These are phyloP conservation scores for Coix lacrymajobi DNA, from an alignment of 176 grass and related monocot species.

Conservation along the genomic window DNA sequence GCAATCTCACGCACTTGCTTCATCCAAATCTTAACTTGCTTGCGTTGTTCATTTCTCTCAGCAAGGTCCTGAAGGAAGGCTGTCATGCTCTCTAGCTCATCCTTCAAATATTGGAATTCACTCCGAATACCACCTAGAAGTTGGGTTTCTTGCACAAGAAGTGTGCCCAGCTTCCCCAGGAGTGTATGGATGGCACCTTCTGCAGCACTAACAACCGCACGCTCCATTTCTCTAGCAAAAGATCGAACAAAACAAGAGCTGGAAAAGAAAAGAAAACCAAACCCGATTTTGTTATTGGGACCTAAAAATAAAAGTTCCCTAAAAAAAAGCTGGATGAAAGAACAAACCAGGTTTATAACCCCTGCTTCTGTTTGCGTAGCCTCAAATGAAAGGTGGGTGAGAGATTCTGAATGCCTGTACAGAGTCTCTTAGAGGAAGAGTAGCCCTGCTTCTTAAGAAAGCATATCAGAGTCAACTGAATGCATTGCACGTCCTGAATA, in stretches of 20 bases:
- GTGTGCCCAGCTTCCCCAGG: constrained; percentile 10
- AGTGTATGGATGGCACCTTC: constrained; percentile 17
- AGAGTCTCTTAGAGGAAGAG: not conserved
- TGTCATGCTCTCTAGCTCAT: constrained; percentile 44
- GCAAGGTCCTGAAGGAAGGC: constrained; percentile 40
- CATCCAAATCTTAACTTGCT: constrained; percentile 38
- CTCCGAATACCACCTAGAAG: constrained; percentile 13
- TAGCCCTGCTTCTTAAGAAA: too few species aligned
- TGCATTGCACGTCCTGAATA: not conserved
- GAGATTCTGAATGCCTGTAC: not conserved
- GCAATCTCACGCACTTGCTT: constrained; percentile 37
- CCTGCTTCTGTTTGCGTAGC: not conserved
- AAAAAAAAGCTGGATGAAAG: not conserved
- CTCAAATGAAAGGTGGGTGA: not conserved
- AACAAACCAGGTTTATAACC: not conserved
- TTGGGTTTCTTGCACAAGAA: constrained; percentile 31
- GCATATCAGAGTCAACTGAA: not conserved
- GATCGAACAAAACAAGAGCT: not conserved
- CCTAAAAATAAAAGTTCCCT: not conserved
- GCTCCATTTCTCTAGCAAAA: constrained; percentile 19
- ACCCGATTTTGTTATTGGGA: not conserved
- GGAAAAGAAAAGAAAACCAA: not conserved
- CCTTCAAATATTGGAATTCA: constrained; percentile 29
- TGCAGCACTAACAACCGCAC: constrained; percentile 15
- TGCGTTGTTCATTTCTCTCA: constrained; percentile 18